Base-by-base conservation (phyloP, 768 basidiomycete species). In the Podaxis rugospora region DNA sequence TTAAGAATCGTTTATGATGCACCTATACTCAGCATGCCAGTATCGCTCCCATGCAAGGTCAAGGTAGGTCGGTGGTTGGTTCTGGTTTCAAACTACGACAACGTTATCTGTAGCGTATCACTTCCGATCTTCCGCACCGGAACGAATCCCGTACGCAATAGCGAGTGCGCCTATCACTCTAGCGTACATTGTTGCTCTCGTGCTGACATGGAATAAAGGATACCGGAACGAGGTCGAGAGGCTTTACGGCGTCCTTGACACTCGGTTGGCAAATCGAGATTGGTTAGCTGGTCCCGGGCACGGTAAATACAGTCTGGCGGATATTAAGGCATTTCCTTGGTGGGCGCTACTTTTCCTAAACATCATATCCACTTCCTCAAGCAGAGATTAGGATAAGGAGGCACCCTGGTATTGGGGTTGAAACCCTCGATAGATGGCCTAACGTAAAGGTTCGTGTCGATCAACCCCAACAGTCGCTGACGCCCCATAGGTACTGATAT, bases 21-120 rank as follows among this genome's bases (percentile, higher is more conserved):
- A 16, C 51, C 7, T 14, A 5, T 27, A 7, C 53, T 14, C 68
- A 88, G 84, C 87, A 90, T 67, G 89, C 87, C 0, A 88, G 87
- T 28, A 71, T 89, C 11, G 89, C 89, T 36, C 89, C 90, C 23
- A 93, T 90, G 88, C 88, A 92, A 74, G 88, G 89, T 44, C 87
- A 90, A 73, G 64, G 67, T 69, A 53, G 47, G 61, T 59, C 47
- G 11, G 28, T 44, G 16, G 51, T 18, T 28, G 7, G 40, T 13
- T 42, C 35, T 28, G 46, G 53, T n/a, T 56, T 60, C 21, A 42
- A 10, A 21, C 52, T 11, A 57, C 3, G 4, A 18, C 5, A 49
- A 23, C 6, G 2, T 3, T 27, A 11, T 18, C 11, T 4, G 16
- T 67, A 83, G 87, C 87, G 11, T 81, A 84, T 70, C 87, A 89